phyloP scores from a whole-genome alignment of 805 yeast genomes.

The Saturnispora serradocipensis region DNA sequence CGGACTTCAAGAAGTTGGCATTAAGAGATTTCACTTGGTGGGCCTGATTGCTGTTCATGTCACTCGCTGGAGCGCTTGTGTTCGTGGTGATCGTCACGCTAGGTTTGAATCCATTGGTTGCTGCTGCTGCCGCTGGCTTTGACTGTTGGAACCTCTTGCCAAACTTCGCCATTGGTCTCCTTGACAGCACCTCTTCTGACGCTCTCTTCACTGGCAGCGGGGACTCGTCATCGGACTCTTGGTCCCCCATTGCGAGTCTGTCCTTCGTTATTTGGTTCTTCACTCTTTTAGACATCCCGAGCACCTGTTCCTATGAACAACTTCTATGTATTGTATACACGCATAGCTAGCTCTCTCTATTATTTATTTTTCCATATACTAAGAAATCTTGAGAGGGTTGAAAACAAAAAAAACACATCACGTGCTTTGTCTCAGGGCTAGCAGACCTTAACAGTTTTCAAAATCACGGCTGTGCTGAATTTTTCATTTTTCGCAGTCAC shows the following conservation, averaged over 20 bases:
- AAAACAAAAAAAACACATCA: background rate
- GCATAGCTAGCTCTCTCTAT: background rate
- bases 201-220: conserved; percentile 37
- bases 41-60: conserved; percentile 25
- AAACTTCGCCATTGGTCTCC: conserved; percentile 49
- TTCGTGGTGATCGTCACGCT: background rate
- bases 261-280: conserved; percentile 48
- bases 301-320: background rate
- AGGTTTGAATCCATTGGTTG: background rate
- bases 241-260: conserved; percentile 6
- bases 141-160: conserved; percentile 9
- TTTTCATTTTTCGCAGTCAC: conserved; percentile 2
- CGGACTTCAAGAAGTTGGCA: conserved; percentile 42
- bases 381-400: background rate
- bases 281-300: conserved; percentile 42
- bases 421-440: conserved; percentile 2
- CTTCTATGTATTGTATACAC: too few relatives aligned
- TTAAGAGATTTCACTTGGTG: conserved; percentile 58
- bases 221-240: conserved; percentile 31
- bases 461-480: background rate
- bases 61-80: background rate
- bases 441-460: background rate
- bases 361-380: background rate
- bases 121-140: background rate
- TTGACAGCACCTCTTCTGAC: conserved; percentile 51